Percentiles rank a stretch among this genome's conserved stretches.
These are phyloP conservation scores for Begonia masoniana DNA, from an alignment of 306 rosid species.

Conservation along the genomic window DNA sequence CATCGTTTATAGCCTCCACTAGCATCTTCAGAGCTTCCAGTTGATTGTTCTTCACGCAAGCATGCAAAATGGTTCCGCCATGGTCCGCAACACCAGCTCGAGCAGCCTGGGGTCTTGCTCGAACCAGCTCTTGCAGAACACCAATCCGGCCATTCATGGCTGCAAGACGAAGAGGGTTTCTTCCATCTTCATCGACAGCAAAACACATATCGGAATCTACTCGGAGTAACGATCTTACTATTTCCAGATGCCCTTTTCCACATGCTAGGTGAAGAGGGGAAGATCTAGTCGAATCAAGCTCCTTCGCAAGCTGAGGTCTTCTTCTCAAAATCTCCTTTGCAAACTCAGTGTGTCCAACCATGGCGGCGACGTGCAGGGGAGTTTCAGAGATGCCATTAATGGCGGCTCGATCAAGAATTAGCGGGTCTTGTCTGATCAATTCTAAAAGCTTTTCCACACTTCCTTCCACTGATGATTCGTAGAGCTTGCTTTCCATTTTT, in stretches of 20 bases:
- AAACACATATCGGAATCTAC: slow-evolving; percentile 7
- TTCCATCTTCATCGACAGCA: slow-evolving; percentile 18
- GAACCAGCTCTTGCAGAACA: slow-evolving; percentile 12
- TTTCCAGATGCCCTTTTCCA: slow-evolving; percentile 11
- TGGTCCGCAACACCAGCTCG: slow-evolving; percentile 9
- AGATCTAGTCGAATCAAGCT: slow-evolving; percentile 14
- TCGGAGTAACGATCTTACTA: slow-evolving; percentile 5
- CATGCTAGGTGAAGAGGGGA: slow-evolving; percentile 21
- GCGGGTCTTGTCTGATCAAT: slow-evolving; percentile 14
- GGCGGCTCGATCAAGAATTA: slow-evolving; percentile 7
- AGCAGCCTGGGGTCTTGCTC: slow-evolving; percentile 8
- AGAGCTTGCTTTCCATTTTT: not conserved
- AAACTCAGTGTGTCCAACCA: slow-evolving; percentile 10
- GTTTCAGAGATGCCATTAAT: slow-evolving; percentile 12
- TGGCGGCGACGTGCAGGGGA: slow-evolving; percentile 19
- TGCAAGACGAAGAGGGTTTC: slow-evolving; percentile 20
- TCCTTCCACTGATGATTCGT: slow-evolving; percentile 2
- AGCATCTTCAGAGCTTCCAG: slow-evolving; percentile 15
- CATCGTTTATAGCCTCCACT: slow-evolving; percentile 9
- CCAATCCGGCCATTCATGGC: slow-evolving; percentile 17
- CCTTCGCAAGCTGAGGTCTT: slow-evolving; percentile 15
- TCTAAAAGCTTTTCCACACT: slow-evolving; percentile 4
- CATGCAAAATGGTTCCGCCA: slow-evolving; percentile 19
- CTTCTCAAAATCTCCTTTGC: slow-evolving; percentile 9
- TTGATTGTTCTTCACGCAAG: slow-evolving; percentile 18